These are phyloP conservation scores for Zygosaccharomyces rouxii DNA, from an alignment of 805 yeast species.

Conservation along the genomic window DNA sequence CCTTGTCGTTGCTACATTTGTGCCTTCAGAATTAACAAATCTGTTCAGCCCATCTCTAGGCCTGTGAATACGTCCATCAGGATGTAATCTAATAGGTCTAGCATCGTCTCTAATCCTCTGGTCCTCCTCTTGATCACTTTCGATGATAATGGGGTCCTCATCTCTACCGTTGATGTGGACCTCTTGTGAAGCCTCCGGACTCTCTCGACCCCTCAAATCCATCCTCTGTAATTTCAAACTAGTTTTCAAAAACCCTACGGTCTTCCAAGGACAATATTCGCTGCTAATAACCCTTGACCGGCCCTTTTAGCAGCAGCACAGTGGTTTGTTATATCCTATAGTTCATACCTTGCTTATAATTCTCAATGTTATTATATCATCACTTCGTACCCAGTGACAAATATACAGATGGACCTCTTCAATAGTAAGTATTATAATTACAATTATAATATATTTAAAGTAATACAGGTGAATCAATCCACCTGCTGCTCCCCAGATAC, in stretches of 20 bases:
- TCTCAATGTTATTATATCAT: neutral
- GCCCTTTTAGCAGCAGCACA: too few relatives aligned
- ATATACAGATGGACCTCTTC: neutral
- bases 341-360: neutral
- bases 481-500: neutral
- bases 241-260: neutral
- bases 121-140: conserved; percentile 31
- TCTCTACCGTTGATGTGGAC: neutral
- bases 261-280: neutral
- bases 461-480: neutral
- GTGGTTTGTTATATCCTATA: neutral
- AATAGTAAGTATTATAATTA: neutral
- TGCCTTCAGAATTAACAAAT: conserved; percentile 15
- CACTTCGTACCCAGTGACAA: neutral
- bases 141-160: conserved; percentile 24
- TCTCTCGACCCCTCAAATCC: conserved; percentile 4
- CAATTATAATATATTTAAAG: neutral
- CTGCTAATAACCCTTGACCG: neutral
- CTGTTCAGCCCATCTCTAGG: conserved; percentile 20
- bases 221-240: neutral
- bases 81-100: conserved; percentile 13
- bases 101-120: conserved; percentile 14
- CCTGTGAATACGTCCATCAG: conserved; percentile 15
- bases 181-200: neutral
- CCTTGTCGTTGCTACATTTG: conserved; percentile 4